Conservation (phyloP, 768 basidiomycete genomes). For the Dioszegia crocea region DNA sequence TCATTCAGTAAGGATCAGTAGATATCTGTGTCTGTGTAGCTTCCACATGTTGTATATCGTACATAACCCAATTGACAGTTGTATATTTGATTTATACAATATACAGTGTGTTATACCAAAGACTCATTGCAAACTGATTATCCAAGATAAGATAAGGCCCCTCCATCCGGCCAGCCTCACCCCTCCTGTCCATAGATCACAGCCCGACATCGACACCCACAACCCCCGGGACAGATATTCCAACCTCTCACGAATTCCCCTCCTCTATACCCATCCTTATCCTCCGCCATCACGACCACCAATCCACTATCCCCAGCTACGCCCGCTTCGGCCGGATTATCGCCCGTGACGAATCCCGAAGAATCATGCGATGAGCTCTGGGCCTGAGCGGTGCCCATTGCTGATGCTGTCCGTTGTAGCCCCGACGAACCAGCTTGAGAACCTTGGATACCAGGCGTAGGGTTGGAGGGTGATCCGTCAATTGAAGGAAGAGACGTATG, state of each 20-base stretch:
- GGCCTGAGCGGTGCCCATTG: too few species aligned
- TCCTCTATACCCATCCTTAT: not conserved
- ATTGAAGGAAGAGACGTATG: not conserved
- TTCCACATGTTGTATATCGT: too few species aligned
- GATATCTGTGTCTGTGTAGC: not conserved
- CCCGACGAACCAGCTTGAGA: conserved; percentile 4
- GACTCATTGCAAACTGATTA: too few species aligned
- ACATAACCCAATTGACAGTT: not conserved
- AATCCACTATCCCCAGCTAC: not conserved
- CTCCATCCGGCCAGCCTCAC: not conserved
- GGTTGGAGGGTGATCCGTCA: not conserved
- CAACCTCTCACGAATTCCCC: conserved; percentile 10
- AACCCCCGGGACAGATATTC: conserved; percentile 38
- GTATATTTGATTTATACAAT: not conserved
- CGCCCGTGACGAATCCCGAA: conserved; percentile 12
- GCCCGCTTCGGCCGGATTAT: not conserved
- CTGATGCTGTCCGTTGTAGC: not conserved
- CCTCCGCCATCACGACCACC: not conserved
- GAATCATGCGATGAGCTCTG: conserved; percentile 11
- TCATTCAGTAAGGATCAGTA: too few species aligned
- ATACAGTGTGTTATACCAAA: too few species aligned
- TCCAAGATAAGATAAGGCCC: too few species aligned
- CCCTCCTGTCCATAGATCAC: not conserved
- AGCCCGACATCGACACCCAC: conserved; percentile 38
- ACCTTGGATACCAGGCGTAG: not conserved